Percentiles rank a stretch among this genome's conserved stretches.
Conservation (phyloP, 257 asterid genomes). For the Vinca minor region DNA sequence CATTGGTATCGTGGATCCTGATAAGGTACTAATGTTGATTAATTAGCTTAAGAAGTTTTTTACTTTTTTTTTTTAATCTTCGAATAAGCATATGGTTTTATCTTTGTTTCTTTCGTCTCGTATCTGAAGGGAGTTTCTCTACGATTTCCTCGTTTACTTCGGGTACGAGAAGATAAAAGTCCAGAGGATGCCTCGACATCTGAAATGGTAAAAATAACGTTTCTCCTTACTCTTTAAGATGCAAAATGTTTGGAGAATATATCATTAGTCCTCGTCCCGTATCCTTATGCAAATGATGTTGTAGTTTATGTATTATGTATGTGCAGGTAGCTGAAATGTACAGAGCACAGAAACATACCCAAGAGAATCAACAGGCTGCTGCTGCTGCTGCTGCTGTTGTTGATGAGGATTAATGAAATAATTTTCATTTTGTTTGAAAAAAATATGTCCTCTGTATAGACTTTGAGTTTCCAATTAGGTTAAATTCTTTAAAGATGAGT, state of each 20-base stretch:
- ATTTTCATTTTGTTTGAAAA: conserved; percentile 18
- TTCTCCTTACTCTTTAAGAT: background rate
- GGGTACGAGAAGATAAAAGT: conserved; percentile 79
- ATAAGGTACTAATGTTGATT: conserved; percentile 46
- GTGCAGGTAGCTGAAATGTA: conserved; percentile 79
- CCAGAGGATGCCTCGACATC: conserved; percentile 88
- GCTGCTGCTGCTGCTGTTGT: no score
- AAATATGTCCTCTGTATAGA: conserved; percentile 19
- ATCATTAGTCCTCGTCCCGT: no score
- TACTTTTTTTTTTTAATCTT: background rate
- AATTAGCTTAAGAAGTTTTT: background rate
- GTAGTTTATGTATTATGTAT: no score
- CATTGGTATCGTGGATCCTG: conserved; percentile 64
- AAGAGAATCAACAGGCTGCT: conserved; percentile 28
- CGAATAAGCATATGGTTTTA: no score
- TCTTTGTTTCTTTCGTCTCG: conserved; percentile 20
- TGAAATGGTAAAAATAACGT: conserved; percentile 53
- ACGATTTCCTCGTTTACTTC: conserved; percentile 76
- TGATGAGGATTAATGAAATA: conserved; percentile 51
- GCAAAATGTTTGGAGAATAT: no score
- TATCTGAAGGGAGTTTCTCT: conserved; percentile 76
- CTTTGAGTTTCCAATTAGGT: no score
- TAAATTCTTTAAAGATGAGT: no score
- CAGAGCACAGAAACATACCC: conserved; percentile 54
- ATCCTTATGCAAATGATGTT: background rate